Percentiles rank a stretch among this genome's conserved stretches.
These are phyloP conservation scores for Kwoniella dendrophila DNA, from an alignment of 768 basidiomycete species.

Conservation along the genomic window DNA sequence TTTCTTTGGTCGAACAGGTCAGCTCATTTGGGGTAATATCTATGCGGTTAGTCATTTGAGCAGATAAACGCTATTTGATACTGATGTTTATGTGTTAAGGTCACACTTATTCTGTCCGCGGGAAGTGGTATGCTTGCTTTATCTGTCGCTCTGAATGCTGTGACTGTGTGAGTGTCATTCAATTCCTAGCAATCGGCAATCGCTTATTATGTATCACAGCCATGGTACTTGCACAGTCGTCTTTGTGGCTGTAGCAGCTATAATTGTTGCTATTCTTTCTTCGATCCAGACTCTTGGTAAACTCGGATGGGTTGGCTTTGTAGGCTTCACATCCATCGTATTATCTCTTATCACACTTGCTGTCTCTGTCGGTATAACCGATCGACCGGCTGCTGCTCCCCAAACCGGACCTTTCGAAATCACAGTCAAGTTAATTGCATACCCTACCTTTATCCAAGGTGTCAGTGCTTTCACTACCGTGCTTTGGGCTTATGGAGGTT, in stretches of 20 bases:
- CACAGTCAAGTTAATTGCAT: conserved; percentile 4
- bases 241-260: conserved; percentile 49
- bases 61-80: not conserved
- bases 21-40: not conserved
- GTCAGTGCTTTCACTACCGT: conserved; percentile 54
- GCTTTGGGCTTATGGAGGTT: conserved; percentile 49
- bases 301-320: conserved; percentile 49
- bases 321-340: conserved; percentile 36
- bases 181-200: not conserved
- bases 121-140: conserved; percentile 46
- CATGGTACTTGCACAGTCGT: conserved; percentile 56
- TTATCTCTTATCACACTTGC: conserved; percentile 35
- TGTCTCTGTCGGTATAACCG: conserved; percentile 36
- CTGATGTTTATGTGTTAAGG: conserved; percentile 5
- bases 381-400: conserved; percentile 37
- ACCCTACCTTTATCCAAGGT: conserved; percentile 32
- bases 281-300: conserved; percentile 49
- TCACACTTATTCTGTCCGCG: not conserved
- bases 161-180: conserved; percentile 23
- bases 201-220: not conserved
- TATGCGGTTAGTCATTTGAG: not conserved
- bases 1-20: conserved; percentile 24
- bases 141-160: conserved; percentile 55
- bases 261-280: conserved; percentile 38
- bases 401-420: conserved; percentile 10